Conservation (phyloP, 2,329 filamentous ascomycete species). For the Arthrocladium fulminans region DNA sequence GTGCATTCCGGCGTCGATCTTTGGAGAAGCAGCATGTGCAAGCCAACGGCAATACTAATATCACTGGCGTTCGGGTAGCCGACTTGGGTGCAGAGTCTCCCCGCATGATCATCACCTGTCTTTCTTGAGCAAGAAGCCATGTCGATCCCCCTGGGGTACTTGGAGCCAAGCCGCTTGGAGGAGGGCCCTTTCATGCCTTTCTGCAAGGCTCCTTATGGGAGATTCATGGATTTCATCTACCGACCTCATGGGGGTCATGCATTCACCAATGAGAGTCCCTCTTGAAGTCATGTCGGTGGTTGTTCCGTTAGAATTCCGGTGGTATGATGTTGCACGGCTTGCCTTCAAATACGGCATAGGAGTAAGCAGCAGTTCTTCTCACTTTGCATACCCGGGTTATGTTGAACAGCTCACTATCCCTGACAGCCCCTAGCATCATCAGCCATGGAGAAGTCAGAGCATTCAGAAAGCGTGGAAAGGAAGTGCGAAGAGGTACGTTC, state of each 20-base stretch:
- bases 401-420: not conserved
- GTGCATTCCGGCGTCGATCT: no score
- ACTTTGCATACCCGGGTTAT: not conserved
- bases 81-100: no score
- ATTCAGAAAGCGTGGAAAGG: slow-evolving; percentile 34
- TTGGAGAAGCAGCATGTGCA: no score
- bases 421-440: not conserved
- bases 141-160: not conserved
- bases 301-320: no score
- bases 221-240: slow-evolving; percentile 13
- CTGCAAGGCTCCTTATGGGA: slow-evolving; percentile 18
- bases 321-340: no score
- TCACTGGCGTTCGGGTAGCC: no score
- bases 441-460: slow-evolving; percentile 31
- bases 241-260: not conserved
- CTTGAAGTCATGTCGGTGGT: not conserved
- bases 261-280: not conserved
- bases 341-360: no score
- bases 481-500: slow-evolving; percentile 38
- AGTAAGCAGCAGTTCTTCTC: not conserved
- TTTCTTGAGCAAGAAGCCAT: no score
- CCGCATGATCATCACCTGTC: no score
- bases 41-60: no score
- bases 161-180: not conserved
- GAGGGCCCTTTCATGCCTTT: slow-evolving; percentile 13